These are phyloP conservation scores for Orbilia ellipsospora DNA, from an alignment of 2,329 filamentous ascomycete species.

Conservation along the genomic window DNA sequence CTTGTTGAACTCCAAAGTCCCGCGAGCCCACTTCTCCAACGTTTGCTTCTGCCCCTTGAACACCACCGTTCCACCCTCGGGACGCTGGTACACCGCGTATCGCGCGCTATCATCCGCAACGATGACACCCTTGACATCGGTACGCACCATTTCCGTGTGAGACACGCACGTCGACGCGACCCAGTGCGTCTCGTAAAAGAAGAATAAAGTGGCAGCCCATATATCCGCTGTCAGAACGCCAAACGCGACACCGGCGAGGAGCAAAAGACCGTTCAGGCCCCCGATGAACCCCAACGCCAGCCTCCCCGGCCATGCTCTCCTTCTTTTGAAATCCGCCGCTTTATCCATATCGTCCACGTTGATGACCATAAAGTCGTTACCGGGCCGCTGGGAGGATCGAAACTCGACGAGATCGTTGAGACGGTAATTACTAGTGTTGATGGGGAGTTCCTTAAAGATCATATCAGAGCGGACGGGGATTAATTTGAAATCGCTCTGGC, in stretches of 20 bases:
- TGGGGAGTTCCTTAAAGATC: constrained; percentile 60
- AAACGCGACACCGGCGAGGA: constrained; percentile 58
- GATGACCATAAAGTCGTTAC: constrained; percentile 60
- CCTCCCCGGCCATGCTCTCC: constrained; percentile 54
- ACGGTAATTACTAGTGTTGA: constrained; percentile 60
- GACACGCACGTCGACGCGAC: constrained; percentile 59
- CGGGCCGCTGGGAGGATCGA: constrained; percentile 57
- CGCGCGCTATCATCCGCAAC: constrained; percentile 52
- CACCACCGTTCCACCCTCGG: constrained; percentile 60
- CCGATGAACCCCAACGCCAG: constrained; percentile 57
- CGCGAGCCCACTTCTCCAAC: constrained; percentile 60
- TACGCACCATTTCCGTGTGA: constrained; percentile 57
- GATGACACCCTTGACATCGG: constrained; percentile 53
- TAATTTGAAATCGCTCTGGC: constrained; percentile 59
- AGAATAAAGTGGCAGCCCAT: constrained; percentile 60
- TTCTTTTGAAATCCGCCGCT: constrained; percentile 12
- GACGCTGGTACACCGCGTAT: constrained; percentile 61
- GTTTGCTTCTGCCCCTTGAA: constrained; percentile 60
- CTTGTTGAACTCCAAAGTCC: constrained; percentile 60
- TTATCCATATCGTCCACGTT: constrained; percentile 57
- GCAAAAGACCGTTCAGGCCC: constrained; percentile 58
- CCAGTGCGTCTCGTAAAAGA: constrained; percentile 60
- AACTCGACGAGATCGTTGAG: constrained; percentile 60
- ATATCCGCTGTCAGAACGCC: constrained; percentile 59
- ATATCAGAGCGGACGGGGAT: constrained; percentile 60